A percentile compares a stretch with the other conserved stretches of the same genome.
These are phyloP conservation scores for Aphelidium insulamus DNA, from an alignment of 371 early-diverging fungal genomes.

Conservation along the genomic window DNA sequence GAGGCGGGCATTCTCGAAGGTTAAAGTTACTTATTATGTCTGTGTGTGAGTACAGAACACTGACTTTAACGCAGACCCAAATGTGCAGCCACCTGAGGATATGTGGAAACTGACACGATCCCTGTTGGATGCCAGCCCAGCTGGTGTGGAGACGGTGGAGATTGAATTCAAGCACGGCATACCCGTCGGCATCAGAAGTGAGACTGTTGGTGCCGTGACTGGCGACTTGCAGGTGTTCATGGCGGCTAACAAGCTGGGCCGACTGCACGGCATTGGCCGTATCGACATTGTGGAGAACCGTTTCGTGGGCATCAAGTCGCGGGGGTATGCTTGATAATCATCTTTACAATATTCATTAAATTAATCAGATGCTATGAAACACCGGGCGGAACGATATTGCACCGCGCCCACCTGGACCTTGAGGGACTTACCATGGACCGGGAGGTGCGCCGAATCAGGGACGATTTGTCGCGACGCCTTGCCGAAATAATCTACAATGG, in stretches of 20 bases:
- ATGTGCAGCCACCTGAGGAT: constrained; percentile 76
- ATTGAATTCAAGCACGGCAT: constrained; percentile 72
- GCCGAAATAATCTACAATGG: constrained; percentile 90
- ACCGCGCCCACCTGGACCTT: constrained; percentile 79
- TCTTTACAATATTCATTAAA: background rate
- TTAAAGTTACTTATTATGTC: background rate
- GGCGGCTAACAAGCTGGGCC: constrained; percentile 80
- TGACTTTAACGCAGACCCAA: too few species aligned
- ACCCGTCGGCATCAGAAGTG: constrained; percentile 69
- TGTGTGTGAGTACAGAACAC: background rate
- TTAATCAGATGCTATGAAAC: constrained; percentile 79
- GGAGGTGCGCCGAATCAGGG: constrained; percentile 74
- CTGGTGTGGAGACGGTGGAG: constrained; percentile 1
- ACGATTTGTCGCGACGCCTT: constrained; percentile 45
- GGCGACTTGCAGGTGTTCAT: constrained; percentile 68
- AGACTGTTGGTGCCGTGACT: constrained; percentile 35
- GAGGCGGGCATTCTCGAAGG: constrained; percentile 84
- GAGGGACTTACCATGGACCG: constrained; percentile 88
- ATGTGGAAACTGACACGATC: constrained; percentile 97
- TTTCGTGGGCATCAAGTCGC: constrained; percentile 93
- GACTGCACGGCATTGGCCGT: constrained; percentile 89
- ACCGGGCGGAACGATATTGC: constrained; percentile 86
- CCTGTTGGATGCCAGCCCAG: background rate
- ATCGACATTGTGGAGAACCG: constrained; percentile 95
- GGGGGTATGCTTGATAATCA: constrained; percentile 25